Conservation (phyloP, 352 stramenopile genomes). For the Pythium catenulatum region DNA sequence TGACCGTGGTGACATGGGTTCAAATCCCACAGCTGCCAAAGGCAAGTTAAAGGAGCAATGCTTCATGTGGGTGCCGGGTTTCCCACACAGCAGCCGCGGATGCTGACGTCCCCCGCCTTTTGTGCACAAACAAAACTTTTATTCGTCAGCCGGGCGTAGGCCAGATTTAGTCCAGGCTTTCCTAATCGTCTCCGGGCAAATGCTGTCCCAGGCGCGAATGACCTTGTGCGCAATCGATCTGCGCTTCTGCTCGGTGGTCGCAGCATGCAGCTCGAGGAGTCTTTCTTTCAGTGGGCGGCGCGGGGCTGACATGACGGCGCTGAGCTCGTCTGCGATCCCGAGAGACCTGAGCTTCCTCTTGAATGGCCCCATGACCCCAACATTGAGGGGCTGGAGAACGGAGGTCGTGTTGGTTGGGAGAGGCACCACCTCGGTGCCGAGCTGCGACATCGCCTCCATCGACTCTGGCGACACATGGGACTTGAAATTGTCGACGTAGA, state of each 20-base stretch:
- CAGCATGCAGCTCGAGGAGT: constrained; percentile 21
- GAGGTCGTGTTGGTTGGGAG: constrained; percentile 56
- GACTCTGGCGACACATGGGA: constrained; percentile 50
- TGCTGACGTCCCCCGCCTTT: constrained; percentile 41
- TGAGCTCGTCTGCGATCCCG: constrained; percentile 26
- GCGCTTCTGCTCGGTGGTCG: constrained; percentile 18
- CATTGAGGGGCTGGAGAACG: constrained; percentile 54
- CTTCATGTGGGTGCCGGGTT: constrained; percentile 26
- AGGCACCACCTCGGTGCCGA: constrained; percentile 51
- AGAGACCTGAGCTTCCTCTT: constrained; percentile 48
- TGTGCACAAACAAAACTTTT: background rate
- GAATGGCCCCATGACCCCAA: constrained; percentile 58
- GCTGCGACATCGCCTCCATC: constrained; percentile 10
- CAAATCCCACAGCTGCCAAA: constrained; percentile 19
- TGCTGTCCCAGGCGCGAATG: constrained; percentile 27
- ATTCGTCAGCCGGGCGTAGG: background rate
- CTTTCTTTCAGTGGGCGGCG: constrained; percentile 28
- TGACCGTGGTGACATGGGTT: background rate
- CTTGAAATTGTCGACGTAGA: constrained; percentile 66
- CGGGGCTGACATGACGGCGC: background rate
- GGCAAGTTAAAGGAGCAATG: constrained; percentile 35
- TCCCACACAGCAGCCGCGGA: constrained; percentile 30
- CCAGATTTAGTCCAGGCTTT: constrained; percentile 39
- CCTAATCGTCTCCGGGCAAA: constrained; percentile 28
- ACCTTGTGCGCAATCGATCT: constrained; percentile 30